Evolutionary conservation across 768 basidiomycete genomes (phyloP), one percentile per base, ranked within the genome.

Genomic region (Mycena crocata): DNA sequence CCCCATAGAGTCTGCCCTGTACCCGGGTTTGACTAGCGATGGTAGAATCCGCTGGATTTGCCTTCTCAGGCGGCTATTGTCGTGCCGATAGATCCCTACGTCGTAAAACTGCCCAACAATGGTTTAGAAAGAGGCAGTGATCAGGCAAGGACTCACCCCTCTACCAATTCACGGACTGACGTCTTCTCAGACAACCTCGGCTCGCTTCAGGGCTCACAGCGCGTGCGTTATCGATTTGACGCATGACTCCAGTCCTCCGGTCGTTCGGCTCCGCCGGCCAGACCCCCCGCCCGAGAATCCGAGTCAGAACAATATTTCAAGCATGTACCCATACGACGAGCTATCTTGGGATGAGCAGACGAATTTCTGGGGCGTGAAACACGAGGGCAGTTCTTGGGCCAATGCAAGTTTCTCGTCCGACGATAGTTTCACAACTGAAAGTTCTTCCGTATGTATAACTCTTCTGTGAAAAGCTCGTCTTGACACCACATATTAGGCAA

Each of bases 251-350:
- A 32, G 5, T 34, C 17, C 35, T 24, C 59, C 54, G 24, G 24
- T 69, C 30, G 63, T 62, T 58, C 64, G 68, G 57, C 68, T 70
- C 64, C 60, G 64, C 1, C 55, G 46, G 24, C 21, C 48, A 24
- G 10, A 32, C 21, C 26, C 26, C 39, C 56, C 50, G 19, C 57
- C 63, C 48, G 60, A 57, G 23, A 46, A 49, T 32, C 52, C 40
- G 58, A 64, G 57, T 60, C 68, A 62, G 39, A 46, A 58, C 58
- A 31, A 28, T n/a, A 31, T 19, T 31, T 42, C 34, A 5, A 51
- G 28, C 62, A 63, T 63, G 61, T 37, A 39, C 39, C 39, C 17
- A 35, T 30, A 64, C 60, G 49, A 60, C 35, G 49, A 59, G 2
- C 15, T 62, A 8, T 34, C 51, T 15, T 49, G 40, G 24, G 58